Base-by-base conservation (phyloP, 106 monocot genomes). In the Hemerocallis citrina region DNA sequence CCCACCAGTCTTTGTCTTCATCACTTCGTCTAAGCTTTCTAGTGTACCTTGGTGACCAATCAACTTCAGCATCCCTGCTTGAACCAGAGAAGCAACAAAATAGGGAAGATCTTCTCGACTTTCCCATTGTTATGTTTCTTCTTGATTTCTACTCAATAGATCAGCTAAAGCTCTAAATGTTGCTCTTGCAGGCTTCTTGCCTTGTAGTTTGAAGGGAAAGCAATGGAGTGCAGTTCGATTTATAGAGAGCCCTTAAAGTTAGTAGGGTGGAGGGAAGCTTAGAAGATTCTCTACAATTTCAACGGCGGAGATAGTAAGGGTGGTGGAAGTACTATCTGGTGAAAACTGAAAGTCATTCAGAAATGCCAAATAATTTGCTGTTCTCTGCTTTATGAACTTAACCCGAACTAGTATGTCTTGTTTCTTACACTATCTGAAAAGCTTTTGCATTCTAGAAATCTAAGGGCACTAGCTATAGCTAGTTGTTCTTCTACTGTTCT, bases 1-100 rank as follows among this genome's bases (percentile, higher is more conserved):
- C 65, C 65, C 65, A 66, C 65, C 50, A 52, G 14, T 37, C 51
- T 38, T 38, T 52, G 37, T 66, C 65, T 4, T 66, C 51, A n/a
- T 66, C 65, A 14, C 65, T 66, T 1, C 34, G 65, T 11, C 65
- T 11, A 24, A 66, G 15, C 52, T 66, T 66, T 7, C 65, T 66
- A 12, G 25, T 30, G 30, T 52, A 38, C 52, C 65, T 66, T 6
- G 37, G 51, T 6, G 49, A 49, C 52, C 52, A 51, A 38, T 66
- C 52, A 31, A 24, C 17, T 6, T 66, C 65, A 33, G 13, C 49
- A 38, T 34, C 52, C 23, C n/a, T 28, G n/a, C n/a, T 19, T n/a
- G 43, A 41, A 1, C 61, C 61, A 6, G 28, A 42, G 17, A 62
- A 62, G 27, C 41, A 62, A 30, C 61, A 62, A 43, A 42, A 43